Conservation (phyloP, 23 red algal genomes). For the Gracilaria domingensis region DNA sequence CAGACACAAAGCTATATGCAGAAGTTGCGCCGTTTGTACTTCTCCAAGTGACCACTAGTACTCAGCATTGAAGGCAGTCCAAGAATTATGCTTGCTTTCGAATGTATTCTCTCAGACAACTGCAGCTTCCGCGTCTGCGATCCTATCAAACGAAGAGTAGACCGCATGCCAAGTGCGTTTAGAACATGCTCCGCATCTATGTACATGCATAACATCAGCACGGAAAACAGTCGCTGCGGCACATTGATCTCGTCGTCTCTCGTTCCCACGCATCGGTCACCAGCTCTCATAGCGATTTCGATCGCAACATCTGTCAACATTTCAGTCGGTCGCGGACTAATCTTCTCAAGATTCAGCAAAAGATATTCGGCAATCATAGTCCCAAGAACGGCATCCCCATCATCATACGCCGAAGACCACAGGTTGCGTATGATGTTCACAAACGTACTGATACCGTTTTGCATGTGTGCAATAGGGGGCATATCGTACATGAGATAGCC, state of each 20-base stretch:
- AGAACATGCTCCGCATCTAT: slow-evolving; percentile 35
- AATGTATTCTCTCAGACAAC: slow-evolving; percentile 51
- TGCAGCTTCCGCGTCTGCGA: slow-evolving; percentile 48
- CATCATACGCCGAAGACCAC: slow-evolving; percentile 50
- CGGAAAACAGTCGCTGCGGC: too few species aligned
- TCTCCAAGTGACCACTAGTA: slow-evolving; percentile 3
- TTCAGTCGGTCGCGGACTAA: too few species aligned
- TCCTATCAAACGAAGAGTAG: slow-evolving; percentile 35
- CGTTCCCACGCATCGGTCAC: slow-evolving; percentile 14
- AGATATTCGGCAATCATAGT: slow-evolving; percentile 54
- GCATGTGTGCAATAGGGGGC: slow-evolving; percentile 3
- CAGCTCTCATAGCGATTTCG: slow-evolving; percentile 23
- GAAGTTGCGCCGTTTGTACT: slow-evolving; percentile 31
- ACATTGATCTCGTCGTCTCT: slow-evolving; percentile 27
- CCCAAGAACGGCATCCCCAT: slow-evolving; percentile 55
- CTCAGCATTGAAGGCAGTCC: slow-evolving; percentile 38
- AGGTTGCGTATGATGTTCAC: slow-evolving; percentile 41
- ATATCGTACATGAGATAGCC: slow-evolving; percentile 54
- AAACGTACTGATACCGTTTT: slow-evolving; percentile 30
- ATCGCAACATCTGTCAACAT: slow-evolving; percentile 7
- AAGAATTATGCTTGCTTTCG: slow-evolving; percentile 47
- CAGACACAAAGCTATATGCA: slow-evolving; percentile 34
- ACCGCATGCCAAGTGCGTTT: slow-evolving; percentile 8
- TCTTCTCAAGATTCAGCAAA: slow-evolving; percentile 26
- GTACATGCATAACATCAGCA: slow-evolving; percentile 55